Percentiles rank a stretch among this genome's conserved stretches.
Conservation (phyloP, 768 basidiomycete species). For the Pleurotus salmoneostramineus region DNA sequence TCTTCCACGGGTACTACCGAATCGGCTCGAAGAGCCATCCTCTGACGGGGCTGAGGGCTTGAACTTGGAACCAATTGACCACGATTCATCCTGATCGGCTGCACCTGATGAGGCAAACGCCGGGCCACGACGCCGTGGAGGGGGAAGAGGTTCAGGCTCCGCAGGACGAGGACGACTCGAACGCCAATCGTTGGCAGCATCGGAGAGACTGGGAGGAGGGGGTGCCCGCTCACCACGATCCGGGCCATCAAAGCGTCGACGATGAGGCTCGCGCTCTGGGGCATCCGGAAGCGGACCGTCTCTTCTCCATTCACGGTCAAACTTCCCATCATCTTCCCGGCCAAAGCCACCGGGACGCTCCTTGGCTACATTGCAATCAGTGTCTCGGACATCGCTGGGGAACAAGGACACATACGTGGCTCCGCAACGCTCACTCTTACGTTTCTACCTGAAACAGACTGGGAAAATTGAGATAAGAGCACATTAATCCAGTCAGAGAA, state of each 20-base stretch:
- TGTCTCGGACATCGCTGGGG: background rate
- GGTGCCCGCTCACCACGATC: slow-evolving; percentile 30
- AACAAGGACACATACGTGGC: slow-evolving; percentile 67
- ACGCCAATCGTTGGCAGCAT: slow-evolving; percentile 69
- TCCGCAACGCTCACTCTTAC: slow-evolving; percentile 95
- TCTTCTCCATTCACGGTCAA: slow-evolving; percentile 81
- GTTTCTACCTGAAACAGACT: slow-evolving; percentile 74
- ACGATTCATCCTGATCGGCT: slow-evolving; percentile 78
- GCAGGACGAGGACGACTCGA: slow-evolving; percentile 45
- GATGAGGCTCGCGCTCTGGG: slow-evolving; percentile 58
- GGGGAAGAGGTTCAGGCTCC: slow-evolving; percentile 44
- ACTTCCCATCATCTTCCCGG: slow-evolving; percentile 74
- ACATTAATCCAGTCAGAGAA: background rate
- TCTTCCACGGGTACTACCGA: slow-evolving; percentile 46
- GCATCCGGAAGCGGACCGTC: slow-evolving; percentile 79
- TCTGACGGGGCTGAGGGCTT: slow-evolving; percentile 44
- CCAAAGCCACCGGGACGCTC: slow-evolving; percentile 56
- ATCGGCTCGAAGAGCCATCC: slow-evolving; percentile 32
- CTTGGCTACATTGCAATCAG: slow-evolving; percentile 52
- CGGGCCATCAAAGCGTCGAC: slow-evolving; percentile 63
- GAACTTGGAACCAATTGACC: slow-evolving; percentile 75
- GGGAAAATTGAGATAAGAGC: slow-evolving; percentile 5
- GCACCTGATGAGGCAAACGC: slow-evolving; percentile 43
- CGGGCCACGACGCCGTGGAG: slow-evolving; percentile 50
- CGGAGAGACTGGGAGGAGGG: slow-evolving; percentile 47